These are phyloP conservation scores for Myxozyma mucilagina DNA, from an alignment of 805 yeast genomes.

Conservation along the genomic window DNA sequence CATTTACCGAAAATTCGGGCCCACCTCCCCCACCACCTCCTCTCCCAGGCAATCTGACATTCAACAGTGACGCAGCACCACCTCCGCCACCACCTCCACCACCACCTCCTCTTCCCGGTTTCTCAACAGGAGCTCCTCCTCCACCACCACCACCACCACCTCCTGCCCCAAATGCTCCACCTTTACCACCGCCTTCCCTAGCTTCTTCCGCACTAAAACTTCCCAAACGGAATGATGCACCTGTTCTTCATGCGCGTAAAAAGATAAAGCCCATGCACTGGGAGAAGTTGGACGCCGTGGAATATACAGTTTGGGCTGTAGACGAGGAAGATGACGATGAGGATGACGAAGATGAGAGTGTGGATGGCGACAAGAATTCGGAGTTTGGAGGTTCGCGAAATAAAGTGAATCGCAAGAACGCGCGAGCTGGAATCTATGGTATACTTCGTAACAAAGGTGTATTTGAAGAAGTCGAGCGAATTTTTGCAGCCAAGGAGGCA, in stretches of 20 bases:
- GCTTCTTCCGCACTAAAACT: conserved; percentile 38
- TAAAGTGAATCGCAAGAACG: conserved; percentile 32
- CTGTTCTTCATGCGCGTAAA: conserved; percentile 62
- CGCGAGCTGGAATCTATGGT: conserved; percentile 61
- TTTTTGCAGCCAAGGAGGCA: conserved; percentile 79
- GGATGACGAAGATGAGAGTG: conserved; percentile 15
- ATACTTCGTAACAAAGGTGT: conserved; percentile 75
- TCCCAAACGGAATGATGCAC: conserved; percentile 39
- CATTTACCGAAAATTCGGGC: background rate
- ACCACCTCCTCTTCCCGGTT: conserved; percentile 40
- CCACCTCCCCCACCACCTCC: conserved; percentile 27
- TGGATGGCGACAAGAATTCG: background rate
- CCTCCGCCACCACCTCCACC: conserved; percentile 39
- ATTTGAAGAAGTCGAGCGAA: conserved; percentile 76
- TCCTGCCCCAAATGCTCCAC: conserved; percentile 40
- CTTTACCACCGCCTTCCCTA: conserved; percentile 44
- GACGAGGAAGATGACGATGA: conserved; percentile 19
- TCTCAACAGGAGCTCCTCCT: conserved; percentile 36
- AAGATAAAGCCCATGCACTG: conserved; percentile 94
- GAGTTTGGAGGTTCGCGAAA: conserved; percentile 28
- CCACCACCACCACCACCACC: conserved; percentile 46
- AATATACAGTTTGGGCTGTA: conserved; percentile 78
- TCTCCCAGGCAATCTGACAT: conserved; percentile 3
- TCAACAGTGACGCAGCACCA: conserved; percentile 37
- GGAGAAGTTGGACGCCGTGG: conserved; percentile 83